Percentiles rank a stretch among this genome's conserved stretches.
These are phyloP conservation scores for Colletotrichum musicola DNA, from an alignment of 2,329 filamentous ascomycete genomes.

Conservation along the genomic window DNA sequence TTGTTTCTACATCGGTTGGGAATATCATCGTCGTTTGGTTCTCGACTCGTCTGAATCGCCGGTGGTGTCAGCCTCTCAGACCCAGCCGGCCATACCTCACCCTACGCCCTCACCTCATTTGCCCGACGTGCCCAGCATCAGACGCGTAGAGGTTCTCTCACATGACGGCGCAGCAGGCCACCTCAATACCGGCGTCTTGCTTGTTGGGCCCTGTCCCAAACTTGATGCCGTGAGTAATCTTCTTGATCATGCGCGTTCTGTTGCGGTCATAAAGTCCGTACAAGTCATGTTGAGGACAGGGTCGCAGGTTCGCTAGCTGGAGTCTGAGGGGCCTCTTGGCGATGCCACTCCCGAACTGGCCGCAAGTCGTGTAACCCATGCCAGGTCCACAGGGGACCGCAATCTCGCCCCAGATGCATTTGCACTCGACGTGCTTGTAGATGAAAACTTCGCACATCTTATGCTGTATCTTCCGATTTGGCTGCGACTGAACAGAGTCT, in stretches of 20 bases:
- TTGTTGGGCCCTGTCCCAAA: conserved; percentile 60
- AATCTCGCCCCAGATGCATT: conserved; percentile 66
- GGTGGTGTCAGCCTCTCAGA: conserved; percentile 7
- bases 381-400: conserved; percentile 60
- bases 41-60: conserved; percentile 16
- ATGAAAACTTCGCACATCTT: conserved; percentile 63
- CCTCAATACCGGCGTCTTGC: conserved; percentile 53
- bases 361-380: conserved; percentile 64
- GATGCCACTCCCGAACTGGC: conserved; percentile 47
- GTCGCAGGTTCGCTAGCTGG: conserved; percentile 51
- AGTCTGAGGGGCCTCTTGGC: conserved; percentile 52
- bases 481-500: no score
- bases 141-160: conserved; percentile 42
- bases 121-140: not conserved
- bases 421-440: conserved; percentile 62
- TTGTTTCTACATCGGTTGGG: not conserved
- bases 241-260: conserved; percentile 58
- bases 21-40: conserved; percentile 7
- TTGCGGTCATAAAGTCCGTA: conserved; percentile 61
- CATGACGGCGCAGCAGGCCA: conserved; percentile 52
- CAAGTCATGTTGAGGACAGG: conserved; percentile 58
- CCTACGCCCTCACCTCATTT: not conserved
- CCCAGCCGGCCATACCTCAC: not conserved
- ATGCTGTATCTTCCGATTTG: not conserved
- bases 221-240: conserved; percentile 58